phyloP scores from a whole-genome alignment of 208 protist species.

The Leishmania braziliensis region DNA sequence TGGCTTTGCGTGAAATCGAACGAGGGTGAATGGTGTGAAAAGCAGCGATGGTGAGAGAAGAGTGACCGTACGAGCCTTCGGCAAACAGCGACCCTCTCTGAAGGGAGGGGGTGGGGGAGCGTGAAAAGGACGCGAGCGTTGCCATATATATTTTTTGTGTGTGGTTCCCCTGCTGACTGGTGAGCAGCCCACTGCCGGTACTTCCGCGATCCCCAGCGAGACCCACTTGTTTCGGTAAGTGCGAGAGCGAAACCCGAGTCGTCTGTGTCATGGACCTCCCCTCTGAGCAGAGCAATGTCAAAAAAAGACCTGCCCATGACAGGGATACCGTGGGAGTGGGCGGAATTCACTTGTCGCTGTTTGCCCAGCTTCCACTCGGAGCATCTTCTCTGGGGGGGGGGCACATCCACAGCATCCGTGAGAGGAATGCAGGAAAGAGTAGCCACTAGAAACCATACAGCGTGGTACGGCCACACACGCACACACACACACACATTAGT shows the following conservation, averaged over 20 bases:
- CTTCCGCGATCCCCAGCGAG: too few relatives aligned
- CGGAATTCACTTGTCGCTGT: background rate
- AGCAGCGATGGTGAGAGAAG: background rate
- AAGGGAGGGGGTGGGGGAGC: background rate
- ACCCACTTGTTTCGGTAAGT: background rate
- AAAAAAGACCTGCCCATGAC: background rate
- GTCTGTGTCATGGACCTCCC: background rate
- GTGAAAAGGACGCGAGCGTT: background rate
- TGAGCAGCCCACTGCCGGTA: background rate
- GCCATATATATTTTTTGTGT: background rate
- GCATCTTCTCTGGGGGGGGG: background rate
- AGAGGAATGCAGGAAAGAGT: background rate
- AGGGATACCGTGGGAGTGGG: background rate
- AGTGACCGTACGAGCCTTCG: background rate
- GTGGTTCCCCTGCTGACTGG: too few relatives aligned
- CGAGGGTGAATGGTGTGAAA: too few relatives aligned
- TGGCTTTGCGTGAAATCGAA: background rate
- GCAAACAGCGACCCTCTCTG: background rate
- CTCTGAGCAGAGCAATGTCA: background rate
- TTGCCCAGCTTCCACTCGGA: background rate
- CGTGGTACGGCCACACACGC: too few relatives aligned
- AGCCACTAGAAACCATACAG: too few relatives aligned
- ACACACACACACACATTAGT: background rate
- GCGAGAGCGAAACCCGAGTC: background rate
- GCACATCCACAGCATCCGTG: background rate